Conservation (phyloP, 78 protist genomes). For the Dictyostelium discoideum region DNA sequence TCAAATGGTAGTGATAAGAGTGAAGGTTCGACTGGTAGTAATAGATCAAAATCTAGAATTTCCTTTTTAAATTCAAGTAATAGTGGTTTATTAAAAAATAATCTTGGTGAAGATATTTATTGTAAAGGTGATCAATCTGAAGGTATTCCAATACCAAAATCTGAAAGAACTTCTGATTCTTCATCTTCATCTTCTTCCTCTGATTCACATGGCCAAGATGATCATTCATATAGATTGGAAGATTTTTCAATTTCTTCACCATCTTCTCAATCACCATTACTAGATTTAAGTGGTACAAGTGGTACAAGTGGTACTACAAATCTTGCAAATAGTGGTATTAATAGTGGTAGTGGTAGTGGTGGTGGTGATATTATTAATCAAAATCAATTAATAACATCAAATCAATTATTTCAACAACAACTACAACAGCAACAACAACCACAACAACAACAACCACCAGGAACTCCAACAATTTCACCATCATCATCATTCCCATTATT, state of each 20-base stretch:
- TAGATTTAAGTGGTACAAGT: background rate
- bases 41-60: constrained; percentile 1
- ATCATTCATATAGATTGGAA: background rate
- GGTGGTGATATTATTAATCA: background rate
- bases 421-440: no score
- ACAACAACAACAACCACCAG: background rate
- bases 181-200: background rate
- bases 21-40: background rate
- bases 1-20: background rate
- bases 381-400: background rate
- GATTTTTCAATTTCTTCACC: background rate
- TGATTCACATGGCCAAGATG: background rate
- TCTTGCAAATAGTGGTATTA: background rate
- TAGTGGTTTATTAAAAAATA: background rate
- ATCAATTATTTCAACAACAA: background rate
- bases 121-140: constrained; percentile 8
- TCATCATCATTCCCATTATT: background rate
- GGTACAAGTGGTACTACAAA: background rate
- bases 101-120: background rate
- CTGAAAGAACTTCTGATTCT: background rate
- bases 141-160: constrained; percentile 15
- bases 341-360: background rate
- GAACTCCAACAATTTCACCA: background rate
- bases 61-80: constrained; percentile 5
- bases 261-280: background rate